phyloP scores from a whole-genome alignment of 2,329 filamentous ascomycete genomes.

The Alternaria conjuncta region DNA sequence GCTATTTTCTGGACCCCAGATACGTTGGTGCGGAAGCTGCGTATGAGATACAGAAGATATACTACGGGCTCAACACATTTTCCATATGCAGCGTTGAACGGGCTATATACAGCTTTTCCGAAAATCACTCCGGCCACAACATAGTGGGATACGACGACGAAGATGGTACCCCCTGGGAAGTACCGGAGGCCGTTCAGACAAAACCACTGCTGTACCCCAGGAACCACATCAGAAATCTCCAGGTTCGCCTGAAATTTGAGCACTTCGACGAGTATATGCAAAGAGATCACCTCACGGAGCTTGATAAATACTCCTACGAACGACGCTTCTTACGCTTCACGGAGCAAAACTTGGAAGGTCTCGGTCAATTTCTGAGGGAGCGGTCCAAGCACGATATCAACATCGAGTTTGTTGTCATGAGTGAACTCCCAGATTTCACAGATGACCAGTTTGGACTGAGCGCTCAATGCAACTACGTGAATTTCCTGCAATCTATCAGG shows the following conservation, averaged over 20 bases:
- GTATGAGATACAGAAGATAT: constrained; percentile 21
- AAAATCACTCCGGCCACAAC: constrained; percentile 1
- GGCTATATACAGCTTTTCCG: constrained; percentile 16
- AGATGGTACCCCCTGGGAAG: neutral
- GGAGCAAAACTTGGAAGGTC: neutral
- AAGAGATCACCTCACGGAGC: neutral
- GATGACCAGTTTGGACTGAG: neutral
- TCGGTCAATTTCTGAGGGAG: neutral
- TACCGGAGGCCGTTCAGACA: constrained; percentile 1
- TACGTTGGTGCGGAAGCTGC: constrained; percentile 23
- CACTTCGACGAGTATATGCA: constrained; percentile 10
- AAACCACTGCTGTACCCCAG: constrained; percentile 2
- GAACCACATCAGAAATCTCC: constrained; percentile 24
- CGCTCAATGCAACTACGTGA: constrained; percentile 10
- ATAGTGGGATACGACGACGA: neutral
- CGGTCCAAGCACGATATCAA: constrained; percentile 4
- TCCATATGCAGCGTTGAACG: constrained; percentile 29
- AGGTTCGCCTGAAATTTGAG: constrained; percentile 34
- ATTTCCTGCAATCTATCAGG: constrained; percentile 25
- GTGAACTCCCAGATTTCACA: neutral
- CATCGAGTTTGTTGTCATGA: constrained; percentile 33
- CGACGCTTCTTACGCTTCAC: constrained; percentile 8
- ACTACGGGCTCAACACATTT: constrained; percentile 31
- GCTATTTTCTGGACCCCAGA: constrained; percentile 24
- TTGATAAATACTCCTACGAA: constrained; percentile 12